A percentile compares a stretch with the other conserved stretches of the same genome.
Evolutionary conservation across 2,329 filamentous ascomycete species (phyloP).

Genomic region (Penicillium crustosum): DNA sequence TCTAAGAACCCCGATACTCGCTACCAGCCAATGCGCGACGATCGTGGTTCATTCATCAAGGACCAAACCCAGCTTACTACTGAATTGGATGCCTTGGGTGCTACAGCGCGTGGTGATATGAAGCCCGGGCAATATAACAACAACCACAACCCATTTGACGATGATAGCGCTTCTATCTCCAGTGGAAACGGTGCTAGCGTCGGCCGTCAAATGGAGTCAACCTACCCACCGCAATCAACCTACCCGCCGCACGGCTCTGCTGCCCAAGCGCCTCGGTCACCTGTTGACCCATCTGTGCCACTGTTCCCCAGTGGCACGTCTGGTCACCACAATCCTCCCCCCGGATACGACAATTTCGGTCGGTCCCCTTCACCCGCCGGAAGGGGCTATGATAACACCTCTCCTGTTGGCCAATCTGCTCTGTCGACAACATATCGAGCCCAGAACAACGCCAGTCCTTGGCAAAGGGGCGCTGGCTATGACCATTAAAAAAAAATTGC

Average conservation of each 20-base stretch:
- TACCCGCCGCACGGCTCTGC: conserved; percentile 28
- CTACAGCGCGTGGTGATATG: conserved; percentile 78
- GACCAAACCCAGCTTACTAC: conserved; percentile 83
- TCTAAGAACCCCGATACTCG: conserved; percentile 92
- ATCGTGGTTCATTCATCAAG: conserved; percentile 96
- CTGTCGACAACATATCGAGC: conserved; percentile 38
- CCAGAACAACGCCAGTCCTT: conserved; percentile 60
- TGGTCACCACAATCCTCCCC: conserved; percentile 41
- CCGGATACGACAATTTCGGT: conserved; percentile 35
- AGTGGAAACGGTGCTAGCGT: conserved; percentile 52
- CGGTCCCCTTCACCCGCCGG: conserved; percentile 36
- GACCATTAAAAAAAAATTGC: conserved; percentile 51
- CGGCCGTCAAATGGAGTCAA: conserved; percentile 41
- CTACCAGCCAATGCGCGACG: conserved; percentile 95
- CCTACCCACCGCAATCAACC: conserved; percentile 24
- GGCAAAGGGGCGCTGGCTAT: conserved; percentile 66
- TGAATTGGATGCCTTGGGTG: conserved; percentile 85
- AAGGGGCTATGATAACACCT: conserved; percentile 31
- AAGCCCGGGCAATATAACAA: conserved; percentile 59
- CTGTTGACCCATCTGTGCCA: conserved; percentile 48
- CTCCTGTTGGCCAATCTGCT: conserved; percentile 36
- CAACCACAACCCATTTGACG: conserved; percentile 63
- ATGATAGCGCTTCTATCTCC: conserved; percentile 68
- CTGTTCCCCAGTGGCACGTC: conserved; percentile 48
- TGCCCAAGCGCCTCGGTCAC: conserved; percentile 49